These are phyloP conservation scores for Hemisphaericaspora xylofermentans DNA, from an alignment of 1,139 yeast genomes.

Conservation along the genomic window DNA sequence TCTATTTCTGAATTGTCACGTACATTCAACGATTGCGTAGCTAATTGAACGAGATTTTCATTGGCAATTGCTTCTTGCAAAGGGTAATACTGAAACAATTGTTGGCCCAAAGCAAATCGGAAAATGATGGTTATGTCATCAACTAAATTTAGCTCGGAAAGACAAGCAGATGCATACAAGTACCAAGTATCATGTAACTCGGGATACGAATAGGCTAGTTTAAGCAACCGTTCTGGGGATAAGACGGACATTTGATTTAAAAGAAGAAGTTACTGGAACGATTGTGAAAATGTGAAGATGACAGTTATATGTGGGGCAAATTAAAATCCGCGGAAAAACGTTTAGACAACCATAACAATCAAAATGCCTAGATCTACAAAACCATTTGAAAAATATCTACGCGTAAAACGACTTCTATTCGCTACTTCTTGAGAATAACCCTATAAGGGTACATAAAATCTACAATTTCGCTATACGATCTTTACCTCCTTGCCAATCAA, in stretches of 20 bases:
- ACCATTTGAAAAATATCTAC: too few relatives aligned
- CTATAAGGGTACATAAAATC: neutral
- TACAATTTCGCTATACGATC: constrained; percentile 57
- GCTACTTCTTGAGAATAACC: neutral
- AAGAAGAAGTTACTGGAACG: neutral
- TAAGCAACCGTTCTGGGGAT: constrained; percentile 60
- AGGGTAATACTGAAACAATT: constrained; percentile 28
- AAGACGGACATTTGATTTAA: constrained; percentile 23
- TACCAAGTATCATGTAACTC: constrained; percentile 60
- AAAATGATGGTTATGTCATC: constrained; percentile 73
- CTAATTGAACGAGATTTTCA: constrained; percentile 25
- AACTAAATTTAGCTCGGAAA: constrained; percentile 79
- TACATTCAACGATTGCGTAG: constrained; percentile 23
- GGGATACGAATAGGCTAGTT: constrained; percentile 53
- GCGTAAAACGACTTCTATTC: too few relatives aligned
- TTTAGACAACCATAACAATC: too few relatives aligned
- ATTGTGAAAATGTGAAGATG: neutral
- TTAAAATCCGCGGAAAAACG: neutral
- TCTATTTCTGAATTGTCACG: neutral
- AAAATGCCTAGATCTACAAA: too few relatives aligned
- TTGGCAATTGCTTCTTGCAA: constrained; percentile 30
- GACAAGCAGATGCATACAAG: constrained; percentile 46
- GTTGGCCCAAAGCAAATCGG: constrained; percentile 65
- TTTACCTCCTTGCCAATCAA: constrained; percentile 52
- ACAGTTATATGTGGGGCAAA: neutral